phyloP scores from a whole-genome alignment of 768 basidiomycete genomes.

The Mycena leptocephala region DNA sequence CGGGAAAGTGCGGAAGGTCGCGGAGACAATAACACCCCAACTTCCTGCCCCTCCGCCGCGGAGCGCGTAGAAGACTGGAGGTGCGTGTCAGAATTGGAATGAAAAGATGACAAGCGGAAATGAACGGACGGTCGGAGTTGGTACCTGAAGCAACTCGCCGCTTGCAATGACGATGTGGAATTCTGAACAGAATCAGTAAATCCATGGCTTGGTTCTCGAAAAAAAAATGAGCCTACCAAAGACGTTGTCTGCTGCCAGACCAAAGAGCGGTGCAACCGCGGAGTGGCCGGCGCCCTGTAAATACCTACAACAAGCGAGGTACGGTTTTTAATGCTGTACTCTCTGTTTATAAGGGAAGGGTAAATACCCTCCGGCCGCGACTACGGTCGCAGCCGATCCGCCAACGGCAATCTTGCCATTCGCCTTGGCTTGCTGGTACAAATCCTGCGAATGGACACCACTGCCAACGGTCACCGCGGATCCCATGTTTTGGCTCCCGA shows the following conservation, averaged over 20 bases:
- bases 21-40: conserved; percentile 56
- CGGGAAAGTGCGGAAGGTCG: conserved; percentile 53
- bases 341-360: no score
- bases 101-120: background rate
- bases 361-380: conserved; percentile 50
- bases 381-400: conserved; percentile 41
- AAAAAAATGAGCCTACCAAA: no score
- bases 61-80: conserved; percentile 47
- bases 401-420: conserved; percentile 45
- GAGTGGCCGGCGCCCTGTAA: no score
- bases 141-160: background rate
- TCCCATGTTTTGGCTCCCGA: conserved; percentile 39
- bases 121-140: background rate
- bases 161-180: conserved; percentile 10
- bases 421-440: conserved; percentile 42
- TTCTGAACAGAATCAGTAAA: no score
- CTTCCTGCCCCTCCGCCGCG: conserved; percentile 49
- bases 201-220: no score
- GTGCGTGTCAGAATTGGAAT: no score
- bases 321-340: no score
- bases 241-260: no score
- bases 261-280: no score
- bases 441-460: conserved; percentile 40
- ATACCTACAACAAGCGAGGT: no score
- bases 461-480: conserved; percentile 47